Evolutionary conservation across 2,329 filamentous ascomycete genomes (phyloP).

Genomic region (Dothidotthia symphoricarpi): DNA sequence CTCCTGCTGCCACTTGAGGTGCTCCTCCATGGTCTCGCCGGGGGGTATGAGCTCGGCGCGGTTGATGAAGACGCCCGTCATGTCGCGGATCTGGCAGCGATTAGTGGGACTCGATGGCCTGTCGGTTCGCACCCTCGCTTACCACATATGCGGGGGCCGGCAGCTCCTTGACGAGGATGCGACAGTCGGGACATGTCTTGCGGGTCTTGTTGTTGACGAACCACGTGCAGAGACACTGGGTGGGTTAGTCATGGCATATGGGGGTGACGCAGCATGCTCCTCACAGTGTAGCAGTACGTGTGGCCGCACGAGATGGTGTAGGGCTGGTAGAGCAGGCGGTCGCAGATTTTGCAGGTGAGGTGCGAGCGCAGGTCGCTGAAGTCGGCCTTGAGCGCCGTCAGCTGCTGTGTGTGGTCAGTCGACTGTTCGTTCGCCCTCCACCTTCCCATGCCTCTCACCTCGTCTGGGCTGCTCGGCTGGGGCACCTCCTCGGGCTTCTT

Average conservation of each 20-base stretch:
- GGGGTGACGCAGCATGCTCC: slow-evolving; percentile 25
- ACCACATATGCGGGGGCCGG: slow-evolving; percentile 66
- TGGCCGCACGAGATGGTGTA: slow-evolving; percentile 68
- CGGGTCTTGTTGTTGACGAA: slow-evolving; percentile 54
- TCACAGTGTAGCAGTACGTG: slow-evolving; percentile 68
- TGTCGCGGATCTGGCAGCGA: slow-evolving; percentile 57
- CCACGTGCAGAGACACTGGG: slow-evolving; percentile 58
- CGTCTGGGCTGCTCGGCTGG: slow-evolving; percentile 36
- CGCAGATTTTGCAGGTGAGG: slow-evolving; percentile 67
- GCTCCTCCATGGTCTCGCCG: slow-evolving; percentile 63
- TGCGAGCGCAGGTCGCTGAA: slow-evolving; percentile 61
- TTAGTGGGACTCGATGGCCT: slow-evolving; percentile 1
- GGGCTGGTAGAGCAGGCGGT: slow-evolving; percentile 66
- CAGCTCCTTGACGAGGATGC: slow-evolving; percentile 56
- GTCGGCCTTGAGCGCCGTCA: slow-evolving; percentile 48
- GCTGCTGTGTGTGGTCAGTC: slow-evolving; percentile 38
- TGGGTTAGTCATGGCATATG: slow-evolving; percentile 16
- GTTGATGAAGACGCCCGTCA: slow-evolving; percentile 62
- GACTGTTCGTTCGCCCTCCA: background rate
- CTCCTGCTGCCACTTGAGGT: slow-evolving; percentile 56
- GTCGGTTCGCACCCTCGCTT: slow-evolving; percentile 21
- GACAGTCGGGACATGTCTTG: slow-evolving; percentile 69
- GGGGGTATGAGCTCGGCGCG: slow-evolving; percentile 61
- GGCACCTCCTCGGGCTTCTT: slow-evolving; percentile 36
- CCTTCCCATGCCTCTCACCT: slow-evolving; percentile 26